These are phyloP conservation scores for Candida orba DNA, from an alignment of 805 yeast species.

Conservation along the genomic window DNA sequence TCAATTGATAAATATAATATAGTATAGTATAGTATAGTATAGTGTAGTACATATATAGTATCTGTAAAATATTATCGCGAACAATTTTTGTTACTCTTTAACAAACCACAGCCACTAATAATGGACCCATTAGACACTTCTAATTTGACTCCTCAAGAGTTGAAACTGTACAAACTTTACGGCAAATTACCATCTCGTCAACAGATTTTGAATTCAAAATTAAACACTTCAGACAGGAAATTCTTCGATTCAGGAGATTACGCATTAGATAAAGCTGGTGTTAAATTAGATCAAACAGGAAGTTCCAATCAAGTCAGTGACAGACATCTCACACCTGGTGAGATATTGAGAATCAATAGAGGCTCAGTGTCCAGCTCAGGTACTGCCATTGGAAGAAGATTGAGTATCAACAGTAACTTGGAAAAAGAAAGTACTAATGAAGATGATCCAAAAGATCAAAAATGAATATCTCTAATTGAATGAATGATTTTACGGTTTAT, in stretches of 20 bases:
- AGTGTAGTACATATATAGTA: no score
- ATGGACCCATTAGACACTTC: slow-evolving; percentile 38
- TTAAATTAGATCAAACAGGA: slow-evolving; percentile 27
- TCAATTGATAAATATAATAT: background rate
- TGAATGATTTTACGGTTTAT: no score
- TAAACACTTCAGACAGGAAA: slow-evolving; percentile 65
- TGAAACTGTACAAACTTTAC: slow-evolving; percentile 68
- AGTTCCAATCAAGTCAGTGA: slow-evolving; percentile 39
- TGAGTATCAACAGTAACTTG: slow-evolving; percentile 6
- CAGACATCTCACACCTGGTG: slow-evolving; percentile 30
- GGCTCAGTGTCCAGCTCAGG: slow-evolving; percentile 46
- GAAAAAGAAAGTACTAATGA: slow-evolving; percentile 6
- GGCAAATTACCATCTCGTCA: slow-evolving; percentile 81
- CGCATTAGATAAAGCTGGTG: slow-evolving; percentile 73
- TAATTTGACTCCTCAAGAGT: slow-evolving; percentile 69
- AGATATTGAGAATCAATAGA: slow-evolving; percentile 52
- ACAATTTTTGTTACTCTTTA: no score
- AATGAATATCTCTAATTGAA: no score
- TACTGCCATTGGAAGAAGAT: slow-evolving; percentile 14
- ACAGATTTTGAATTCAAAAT: slow-evolving; percentile 65
- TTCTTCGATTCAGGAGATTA: slow-evolving; percentile 93
- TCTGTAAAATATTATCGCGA: no score
- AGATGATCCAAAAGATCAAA: no score
- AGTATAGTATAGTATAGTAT: no score
- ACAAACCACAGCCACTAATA: no score